Base-by-base conservation (phyloP, 352 stramenopile species). In the Globisporangium middletonii region DNA sequence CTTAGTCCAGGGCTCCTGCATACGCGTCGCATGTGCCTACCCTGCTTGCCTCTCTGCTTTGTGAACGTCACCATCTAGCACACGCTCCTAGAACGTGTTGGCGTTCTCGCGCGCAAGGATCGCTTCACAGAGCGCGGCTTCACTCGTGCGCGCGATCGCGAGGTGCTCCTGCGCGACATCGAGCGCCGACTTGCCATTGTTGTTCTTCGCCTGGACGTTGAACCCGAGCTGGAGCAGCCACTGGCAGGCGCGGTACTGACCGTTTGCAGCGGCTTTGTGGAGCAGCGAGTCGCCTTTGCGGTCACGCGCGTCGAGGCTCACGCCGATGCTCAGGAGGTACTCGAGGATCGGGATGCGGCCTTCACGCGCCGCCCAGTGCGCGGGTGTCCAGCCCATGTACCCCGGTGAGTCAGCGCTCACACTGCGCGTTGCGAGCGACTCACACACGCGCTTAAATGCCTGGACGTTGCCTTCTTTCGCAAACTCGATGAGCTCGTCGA, bases 191-290 rank as follows among this genome's bases (percentile, higher is more conserved):
- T 71, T 60, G 2, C 73, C 71, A 57, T 89, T 82, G 64, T 89
- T 86, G 71, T 92, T 92, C 30, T 64, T 74, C 12, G 64, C 67
- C 41, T 75, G 75, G 27, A 77, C 75, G 45, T 78, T 88, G 60
- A 92, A 89, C 18, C 76, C 79, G 38, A 71, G 73, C 48, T 82
- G 60, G 23, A 92, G 67, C 2, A 92, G 63, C 82, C 82, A 92
- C 55, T 80, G 70, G 49, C 82, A 92, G 16, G 61, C 64, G 26
- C 69, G 65, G 41, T 73, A 77, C 64, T 92, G 79, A 1, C 77
- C 75, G 53, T 89, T 92, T n/a, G 79, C 77, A 0, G 82, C 82
- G 1, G 82, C 82, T 51, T 92, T 92, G 65, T 89, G 82, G 50
- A 92, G 57, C 23, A 89, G 62, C 23, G 70, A 87, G 53, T 89